phyloP scores from a whole-genome alignment of 345 rosid genomes.

The Xanthoceras sorbifolium region DNA sequence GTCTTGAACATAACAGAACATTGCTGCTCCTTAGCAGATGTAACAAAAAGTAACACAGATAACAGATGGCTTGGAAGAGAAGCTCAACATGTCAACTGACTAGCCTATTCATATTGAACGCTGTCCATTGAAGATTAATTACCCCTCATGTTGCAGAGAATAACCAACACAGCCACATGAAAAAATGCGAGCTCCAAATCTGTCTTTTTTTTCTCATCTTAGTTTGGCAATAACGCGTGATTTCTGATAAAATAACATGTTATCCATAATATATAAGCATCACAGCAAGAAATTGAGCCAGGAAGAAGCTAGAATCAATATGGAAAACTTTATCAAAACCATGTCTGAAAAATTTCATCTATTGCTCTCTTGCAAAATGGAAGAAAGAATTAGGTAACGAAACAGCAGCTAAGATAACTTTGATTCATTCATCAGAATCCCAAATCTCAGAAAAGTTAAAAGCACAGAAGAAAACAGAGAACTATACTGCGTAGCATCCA shows the following conservation, averaged over 20 bases:
- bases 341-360: background rate
- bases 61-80: background rate
- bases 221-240: background rate
- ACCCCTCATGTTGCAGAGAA: background rate
- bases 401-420: constrained; percentile 5
- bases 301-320: background rate
- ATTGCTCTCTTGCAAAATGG: background rate
- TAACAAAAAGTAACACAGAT: background rate
- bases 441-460: constrained; percentile 8
- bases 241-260: background rate
- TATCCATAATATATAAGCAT: background rate
- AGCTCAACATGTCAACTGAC: background rate
- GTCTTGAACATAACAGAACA: background rate
- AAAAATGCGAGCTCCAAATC: background rate
- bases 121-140: background rate
- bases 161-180: background rate
- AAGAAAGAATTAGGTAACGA: background rate
- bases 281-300: background rate
- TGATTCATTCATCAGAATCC: background rate
- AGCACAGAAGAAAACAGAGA: background rate
- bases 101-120: background rate
- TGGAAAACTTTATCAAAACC: background rate
- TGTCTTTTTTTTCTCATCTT: background rate
- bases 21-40: background rate
- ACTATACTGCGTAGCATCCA: constrained; percentile 12